Base-by-base conservation (phyloP, 2,329 filamentous ascomycete species). In the Arthroderma uncinatum region DNA sequence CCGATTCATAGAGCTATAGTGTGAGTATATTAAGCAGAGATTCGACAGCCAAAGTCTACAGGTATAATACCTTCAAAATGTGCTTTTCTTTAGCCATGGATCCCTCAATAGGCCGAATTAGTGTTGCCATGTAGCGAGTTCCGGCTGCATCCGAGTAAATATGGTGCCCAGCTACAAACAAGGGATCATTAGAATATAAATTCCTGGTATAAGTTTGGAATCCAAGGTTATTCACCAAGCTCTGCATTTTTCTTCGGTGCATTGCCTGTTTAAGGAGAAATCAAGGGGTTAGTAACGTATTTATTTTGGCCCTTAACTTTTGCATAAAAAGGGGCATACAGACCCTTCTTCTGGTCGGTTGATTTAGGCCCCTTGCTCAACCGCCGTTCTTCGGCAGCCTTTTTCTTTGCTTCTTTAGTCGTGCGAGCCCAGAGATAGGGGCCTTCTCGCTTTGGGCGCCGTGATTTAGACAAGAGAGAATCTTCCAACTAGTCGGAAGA, bases 1-100 rank as follows among this genome's bases (percentile, higher is more conserved):
- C 76, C 4, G 83, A 85, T 68, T 89, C 82, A 72, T 82, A 87
- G 54, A 91, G 75, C 84, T 89, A 61, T 28, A 39, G 60, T 25
- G 39, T 44, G 40, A 62, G 54, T n/a, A 59, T 54, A 40, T 57
- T 61, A 33, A 57, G 53, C 9, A 39, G 8, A 10, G 19, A 47
- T 47, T 47, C 40, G 23, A 23, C 8, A 4, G 10, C 21, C 12
- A 6, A 47, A 10, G 12, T 14, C 4, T 47, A 47, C 10, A 23
- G 19, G 10, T 42, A 47, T 47, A 6, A 25, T 53, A 87, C 84
- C 59, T 76, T 79, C 1, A 87, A 68, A 0, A 75, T 72, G 40
- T 82, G 84, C 34, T 78, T 81, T 64, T 89, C 81, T 44, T 80
- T 79, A 0, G 70, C 65, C 39, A 79, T 78, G 9, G 74, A 72